A percentile compares a stretch with the other conserved stretches of the same genome.
These are phyloP conservation scores for Bruguiera hainesii DNA, from an alignment of 441 rosid genomes.

Conservation along the genomic window DNA sequence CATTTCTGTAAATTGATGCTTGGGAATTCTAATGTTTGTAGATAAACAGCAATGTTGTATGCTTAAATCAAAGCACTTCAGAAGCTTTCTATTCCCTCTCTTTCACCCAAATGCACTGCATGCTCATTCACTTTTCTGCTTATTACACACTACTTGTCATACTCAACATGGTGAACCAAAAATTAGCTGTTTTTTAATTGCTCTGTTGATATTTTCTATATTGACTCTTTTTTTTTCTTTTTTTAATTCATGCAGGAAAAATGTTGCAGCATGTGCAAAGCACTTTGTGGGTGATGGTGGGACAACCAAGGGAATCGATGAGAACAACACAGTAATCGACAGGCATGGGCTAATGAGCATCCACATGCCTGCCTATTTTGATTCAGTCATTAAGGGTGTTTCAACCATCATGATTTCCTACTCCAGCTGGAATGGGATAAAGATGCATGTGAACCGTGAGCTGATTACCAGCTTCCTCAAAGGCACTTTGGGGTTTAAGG, in stretches of 20 bases:
- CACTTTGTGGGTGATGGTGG: constrained; percentile 93
- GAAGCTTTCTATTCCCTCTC: not conserved
- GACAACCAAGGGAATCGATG: constrained; percentile 69
- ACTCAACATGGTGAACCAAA: not conserved
- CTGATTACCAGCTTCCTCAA: constrained; percentile 73
- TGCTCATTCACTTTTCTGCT: not conserved
- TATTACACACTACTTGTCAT: not conserved
- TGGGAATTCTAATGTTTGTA: not conserved
- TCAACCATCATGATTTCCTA: constrained; percentile 81
- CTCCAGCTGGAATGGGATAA: constrained; percentile 81
- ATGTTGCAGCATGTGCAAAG: constrained; percentile 65
- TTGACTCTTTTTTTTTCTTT: no score
- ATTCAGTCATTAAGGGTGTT: constrained; percentile 58
- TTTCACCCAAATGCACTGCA: not conserved
- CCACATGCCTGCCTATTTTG: constrained; percentile 75
- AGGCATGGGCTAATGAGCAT: constrained; percentile 50
- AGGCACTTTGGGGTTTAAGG: constrained; percentile 65
- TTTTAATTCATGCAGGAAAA: constrained; percentile 19
- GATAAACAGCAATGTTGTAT: not conserved
- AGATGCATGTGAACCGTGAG: constrained; percentile 74
- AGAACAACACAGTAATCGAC: constrained; percentile 70
- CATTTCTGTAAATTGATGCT: not conserved
- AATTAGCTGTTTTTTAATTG: not conserved
- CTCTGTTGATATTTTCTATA: not conserved
- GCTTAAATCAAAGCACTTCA: not conserved